Evolutionary conservation across 176 grass and related monocot genomes (phyloP), one percentile per base, ranked within the genome.

Genomic region (Carex parvula): DNA sequence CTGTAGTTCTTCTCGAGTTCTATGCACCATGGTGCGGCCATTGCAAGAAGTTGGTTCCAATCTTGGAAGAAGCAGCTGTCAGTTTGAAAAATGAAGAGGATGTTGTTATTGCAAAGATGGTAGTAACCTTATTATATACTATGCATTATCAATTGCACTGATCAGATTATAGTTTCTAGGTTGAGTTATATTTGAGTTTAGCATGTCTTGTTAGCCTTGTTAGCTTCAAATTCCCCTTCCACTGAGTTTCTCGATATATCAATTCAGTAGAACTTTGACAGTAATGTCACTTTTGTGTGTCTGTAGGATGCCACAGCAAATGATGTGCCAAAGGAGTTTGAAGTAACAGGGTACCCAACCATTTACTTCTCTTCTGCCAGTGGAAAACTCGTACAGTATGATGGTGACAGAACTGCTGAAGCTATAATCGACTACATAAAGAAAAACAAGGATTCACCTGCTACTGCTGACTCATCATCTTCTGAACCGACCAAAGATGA

Each of bases 21-120:
- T 98, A 98, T 84, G 95, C 95, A 11, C 95, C 95, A 53, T 98
- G 95, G 95, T 98, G 95, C 30, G 92, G 92, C 69, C 95, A 98
- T 84, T 98, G 95, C 88, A 94, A 98, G 91, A 94, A 94, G 84
- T 17, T 98, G 56, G 92, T 86, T 7, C 91, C 92, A 13, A 90
- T 94, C 79, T 76, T 98, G 42, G 92, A 98, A 1, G 95, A 94
- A 92, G 92, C 90, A 71, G 95, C 95, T 16, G 77, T 87, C 42
- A 72, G 84, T 8, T 90, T 98, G 81, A 60, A 89, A 87, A 92
- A 92, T 9, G 90, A 98, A 14, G 84, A 87, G 35, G 95, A 94
- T 61, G 88, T 98, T 30, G 55, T 98, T 62, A 98, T 98, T 11
- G 92, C 95, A n/a, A 98, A 98, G 91, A 93, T 98, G 89, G 95